phyloP scores from a whole-genome alignment of 352 stramenopile genomes.

The Saprolegnia diclina region DNA sequence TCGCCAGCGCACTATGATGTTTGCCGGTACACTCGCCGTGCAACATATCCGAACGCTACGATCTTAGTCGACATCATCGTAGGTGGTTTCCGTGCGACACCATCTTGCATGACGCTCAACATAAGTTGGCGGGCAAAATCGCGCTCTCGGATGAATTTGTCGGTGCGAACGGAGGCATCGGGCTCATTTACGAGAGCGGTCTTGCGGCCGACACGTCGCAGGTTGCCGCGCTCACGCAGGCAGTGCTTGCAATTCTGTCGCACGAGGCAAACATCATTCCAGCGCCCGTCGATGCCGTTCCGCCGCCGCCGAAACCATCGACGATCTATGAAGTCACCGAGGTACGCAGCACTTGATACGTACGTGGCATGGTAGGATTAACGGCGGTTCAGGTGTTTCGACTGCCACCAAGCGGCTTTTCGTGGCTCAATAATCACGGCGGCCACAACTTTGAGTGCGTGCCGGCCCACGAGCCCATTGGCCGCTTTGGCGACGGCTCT shows the following conservation, averaged over 20 bases:
- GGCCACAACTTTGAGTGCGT: conserved; percentile 56
- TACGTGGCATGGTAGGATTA: neutral
- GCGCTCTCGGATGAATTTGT: conserved; percentile 73
- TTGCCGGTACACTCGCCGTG: conserved; percentile 1
- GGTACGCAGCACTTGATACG: neutral
- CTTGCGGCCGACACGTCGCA: conserved; percentile 56
- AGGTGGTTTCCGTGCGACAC: conserved; percentile 51
- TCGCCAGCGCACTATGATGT: conserved; percentile 24
- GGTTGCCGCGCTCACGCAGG: conserved; percentile 37
- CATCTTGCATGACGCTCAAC: conserved; percentile 55
- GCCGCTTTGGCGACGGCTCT: conserved; percentile 27
- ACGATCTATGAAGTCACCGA: conserved; percentile 5
- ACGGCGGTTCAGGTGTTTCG: conserved; percentile 41
- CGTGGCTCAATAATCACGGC: conserved; percentile 49
- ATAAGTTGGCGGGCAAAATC: conserved; percentile 47
- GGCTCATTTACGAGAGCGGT: conserved; percentile 64
- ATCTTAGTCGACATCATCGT: neutral
- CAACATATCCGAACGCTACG: neutral
- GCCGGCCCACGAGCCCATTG: conserved; percentile 37
- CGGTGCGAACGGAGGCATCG: conserved; percentile 46
- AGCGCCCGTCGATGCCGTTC: conserved; percentile 25
- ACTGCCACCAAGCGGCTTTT: conserved; percentile 48
- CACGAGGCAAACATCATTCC: conserved; percentile 39
- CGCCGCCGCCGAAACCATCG: neutral
- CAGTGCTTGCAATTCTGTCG: conserved; percentile 46